Evolutionary conservation across 305 asterid genomes (phyloP), one percentile per base, ranked within the genome.

Genomic region (Petunia hybrid): DNA sequence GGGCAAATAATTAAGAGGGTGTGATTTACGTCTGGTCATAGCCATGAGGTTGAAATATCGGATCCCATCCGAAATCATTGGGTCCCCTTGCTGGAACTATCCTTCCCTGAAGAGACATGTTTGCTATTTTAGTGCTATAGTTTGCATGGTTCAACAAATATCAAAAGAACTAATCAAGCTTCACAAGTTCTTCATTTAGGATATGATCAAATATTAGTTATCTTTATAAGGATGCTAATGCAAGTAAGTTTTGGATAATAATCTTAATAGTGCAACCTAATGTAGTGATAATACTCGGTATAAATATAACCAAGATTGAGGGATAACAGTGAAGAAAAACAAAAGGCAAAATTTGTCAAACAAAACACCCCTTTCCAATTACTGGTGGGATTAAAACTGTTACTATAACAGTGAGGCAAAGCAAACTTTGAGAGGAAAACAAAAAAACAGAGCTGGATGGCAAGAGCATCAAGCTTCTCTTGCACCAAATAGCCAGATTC

Each of bases 21-120:
- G 57, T 31, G 85, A 65, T 87, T 85, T 89, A 96, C 99, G 98
- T 94, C 71, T 86, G 91, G 81, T 89, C 90, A 88, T 88, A 94
- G 76, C 94, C 98, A 89, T 96, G 95, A 77, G 98, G 98, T 87
- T 90, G 93, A 83, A 96, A 94, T 82, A 96, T 77, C 8, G 99
- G 95, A 89, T 93, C 98, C 97, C 98, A 95, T 83, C 99, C 99
- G 78, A 96, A 96, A 87, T 96, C 97, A 83, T 82, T 93, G 8
- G 98, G 98, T 84, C 98, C 99, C 89, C 97, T 89, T 0, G 98
- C 85, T 86, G 91, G 93, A 70, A 94, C 98, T 76, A 96, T 96
- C 79, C 85, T 90, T n/a, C 99, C 99, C 98, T 94, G 93, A 82
- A 90, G 89, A 73, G 36, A 7, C 63, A 73, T 73, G 62, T 51